phyloP scores from a whole-genome alignment of 1,284 basidiomycete genomes.

The Rhizoctonia solani region DNA sequence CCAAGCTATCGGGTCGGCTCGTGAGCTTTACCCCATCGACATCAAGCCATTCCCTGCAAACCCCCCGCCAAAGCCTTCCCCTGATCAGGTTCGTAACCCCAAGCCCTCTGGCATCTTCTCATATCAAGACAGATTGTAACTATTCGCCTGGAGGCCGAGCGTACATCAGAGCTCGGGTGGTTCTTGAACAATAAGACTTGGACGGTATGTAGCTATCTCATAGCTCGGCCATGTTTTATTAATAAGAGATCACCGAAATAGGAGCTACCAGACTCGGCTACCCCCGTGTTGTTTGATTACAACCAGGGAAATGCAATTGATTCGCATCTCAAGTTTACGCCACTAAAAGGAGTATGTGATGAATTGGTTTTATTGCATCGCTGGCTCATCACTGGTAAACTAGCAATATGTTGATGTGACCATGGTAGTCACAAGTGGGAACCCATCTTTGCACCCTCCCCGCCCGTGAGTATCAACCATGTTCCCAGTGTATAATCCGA shows the following conservation, averaged over 20 bases:
- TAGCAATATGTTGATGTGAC: constrained; percentile 31
- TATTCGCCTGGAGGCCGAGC: constrained; percentile 17
- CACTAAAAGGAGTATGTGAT: neutral
- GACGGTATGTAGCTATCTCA: neutral
- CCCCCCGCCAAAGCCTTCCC: constrained; percentile 1
- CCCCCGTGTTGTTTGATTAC: neutral
- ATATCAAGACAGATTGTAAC: neutral
- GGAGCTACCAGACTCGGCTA: constrained; percentile 1
- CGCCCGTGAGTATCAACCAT: constrained; percentile 6
- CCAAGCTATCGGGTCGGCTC: constrained; percentile 10
- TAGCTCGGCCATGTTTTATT: neutral
- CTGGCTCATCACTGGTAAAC: neutral
- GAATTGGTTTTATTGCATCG: neutral
- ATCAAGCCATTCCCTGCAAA: constrained; percentile 20
- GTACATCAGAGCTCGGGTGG: constrained; percentile 16
- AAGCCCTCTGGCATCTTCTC: no score
- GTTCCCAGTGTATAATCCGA: neutral
- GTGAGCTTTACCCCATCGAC: neutral
- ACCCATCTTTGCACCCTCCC: constrained; percentile 3
- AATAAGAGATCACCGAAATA: neutral
- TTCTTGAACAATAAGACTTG: constrained; percentile 27
- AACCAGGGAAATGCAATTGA: neutral
- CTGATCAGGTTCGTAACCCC: neutral
- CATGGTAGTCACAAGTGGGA: constrained; percentile 15
- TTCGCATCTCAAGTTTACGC: constrained; percentile 8